phyloP scores from a whole-genome alignment of 202 grass and related monocot genomes.

The Zizania palustris region DNA sequence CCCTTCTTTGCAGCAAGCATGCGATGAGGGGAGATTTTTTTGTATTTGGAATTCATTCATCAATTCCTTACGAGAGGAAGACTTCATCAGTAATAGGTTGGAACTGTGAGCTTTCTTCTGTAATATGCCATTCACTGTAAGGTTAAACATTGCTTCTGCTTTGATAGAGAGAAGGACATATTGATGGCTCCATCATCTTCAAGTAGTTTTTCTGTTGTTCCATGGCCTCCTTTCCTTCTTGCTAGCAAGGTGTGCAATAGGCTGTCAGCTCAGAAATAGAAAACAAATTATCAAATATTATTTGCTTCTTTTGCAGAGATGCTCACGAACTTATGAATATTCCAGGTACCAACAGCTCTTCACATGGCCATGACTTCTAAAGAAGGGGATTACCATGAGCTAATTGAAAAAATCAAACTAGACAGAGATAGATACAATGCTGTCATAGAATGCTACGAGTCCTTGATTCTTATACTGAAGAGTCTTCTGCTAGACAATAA shows the following conservation, averaged over 20 bases:
- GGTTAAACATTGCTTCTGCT: conserved; percentile 42
- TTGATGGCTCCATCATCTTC: conserved; percentile 84
- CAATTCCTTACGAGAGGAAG: conserved; percentile 82
- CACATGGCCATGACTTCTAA: conserved; percentile 90
- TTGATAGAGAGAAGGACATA: conserved; percentile 69
- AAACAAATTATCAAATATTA: conserved; percentile 8
- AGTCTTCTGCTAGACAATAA: conserved; percentile 52
- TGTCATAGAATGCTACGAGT: conserved; percentile 81
- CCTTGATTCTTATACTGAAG: conserved; percentile 62
- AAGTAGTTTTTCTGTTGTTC: conserved; percentile 60
- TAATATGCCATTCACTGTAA: conserved; percentile 26
- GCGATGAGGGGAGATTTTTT: conserved; percentile 68
- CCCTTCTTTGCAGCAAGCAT: conserved; percentile 57
- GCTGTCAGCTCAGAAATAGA: conserved; percentile 20
- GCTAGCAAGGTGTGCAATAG: conserved; percentile 75
- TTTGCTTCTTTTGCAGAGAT: conserved; percentile 14
- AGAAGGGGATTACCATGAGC: conserved; percentile 69
- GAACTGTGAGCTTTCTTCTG: conserved; percentile 27
- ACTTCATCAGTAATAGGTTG: conserved; percentile 79
- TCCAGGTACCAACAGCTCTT: conserved; percentile 84
- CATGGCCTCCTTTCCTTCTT: conserved; percentile 93
- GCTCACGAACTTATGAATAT: conserved; percentile 34
- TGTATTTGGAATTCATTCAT: conserved; percentile 87
- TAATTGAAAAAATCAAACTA: conserved; percentile 73
- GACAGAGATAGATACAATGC: conserved; percentile 75